Conservation (phyloP, 805 yeast species). For the Candida ortonii region DNA sequence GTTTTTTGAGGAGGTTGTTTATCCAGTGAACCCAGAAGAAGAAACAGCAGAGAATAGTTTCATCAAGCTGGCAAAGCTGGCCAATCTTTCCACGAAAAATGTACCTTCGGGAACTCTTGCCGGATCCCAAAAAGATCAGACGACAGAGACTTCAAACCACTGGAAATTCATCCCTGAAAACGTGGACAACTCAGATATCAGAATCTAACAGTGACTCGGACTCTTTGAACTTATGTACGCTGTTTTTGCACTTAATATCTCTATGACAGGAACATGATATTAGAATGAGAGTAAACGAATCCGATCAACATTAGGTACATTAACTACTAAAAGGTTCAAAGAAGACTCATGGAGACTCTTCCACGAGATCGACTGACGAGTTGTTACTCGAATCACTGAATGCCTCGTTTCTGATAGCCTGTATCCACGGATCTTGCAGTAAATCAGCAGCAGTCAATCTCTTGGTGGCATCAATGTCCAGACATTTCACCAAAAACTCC, state of each 20-base stretch:
- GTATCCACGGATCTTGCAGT: slow-evolving; percentile 86
- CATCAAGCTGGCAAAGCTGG: slow-evolving; percentile 41
- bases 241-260: too few relatives aligned
- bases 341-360: slow-evolving; percentile 1
- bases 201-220: slow-evolving; percentile 34
- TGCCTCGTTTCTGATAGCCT: slow-evolving; percentile 64
- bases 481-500: slow-evolving; percentile 67
- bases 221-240: too few relatives aligned
- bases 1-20: slow-evolving; percentile 67
- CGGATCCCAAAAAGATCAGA: slow-evolving; percentile 41
- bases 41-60: slow-evolving; percentile 38
- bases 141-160: slow-evolving; percentile 51
- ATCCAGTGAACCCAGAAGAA: slow-evolving; percentile 27
- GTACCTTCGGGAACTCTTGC: slow-evolving; percentile 62
- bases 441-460: slow-evolving; percentile 84
- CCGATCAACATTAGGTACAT: too few relatives aligned
- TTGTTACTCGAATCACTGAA: slow-evolving; percentile 44
- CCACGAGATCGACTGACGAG: slow-evolving; percentile 16
- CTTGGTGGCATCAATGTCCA: slow-evolving; percentile 77
- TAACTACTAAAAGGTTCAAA: too few relatives aligned
- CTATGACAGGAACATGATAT: too few relatives aligned
- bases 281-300: too few relatives aligned
- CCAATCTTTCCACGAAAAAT: slow-evolving; percentile 58
- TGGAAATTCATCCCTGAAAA: slow-evolving; percentile 64
- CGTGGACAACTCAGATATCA: slow-evolving; percentile 56